A percentile compares a stretch with the other conserved stretches of the same genome.
These are phyloP conservation scores for Diaporthe vaccinii DNA, from an alignment of 2,329 filamentous ascomycete species.

Conservation along the genomic window DNA sequence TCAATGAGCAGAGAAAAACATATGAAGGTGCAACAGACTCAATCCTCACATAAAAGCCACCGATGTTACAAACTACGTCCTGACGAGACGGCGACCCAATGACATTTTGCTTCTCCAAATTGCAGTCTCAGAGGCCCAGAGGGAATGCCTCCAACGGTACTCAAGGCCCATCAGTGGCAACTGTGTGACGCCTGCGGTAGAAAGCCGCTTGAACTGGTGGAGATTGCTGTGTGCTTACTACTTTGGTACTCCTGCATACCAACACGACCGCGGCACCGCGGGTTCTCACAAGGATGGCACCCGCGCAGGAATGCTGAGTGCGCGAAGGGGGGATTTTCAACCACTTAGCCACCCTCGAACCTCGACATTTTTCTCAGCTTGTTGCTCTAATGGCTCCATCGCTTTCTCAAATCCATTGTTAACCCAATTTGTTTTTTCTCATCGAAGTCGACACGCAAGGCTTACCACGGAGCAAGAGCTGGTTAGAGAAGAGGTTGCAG, in stretches of 20 bases:
- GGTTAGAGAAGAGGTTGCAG: constrained; percentile 28
- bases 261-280: constrained; percentile 36
- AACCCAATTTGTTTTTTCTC: neutral
- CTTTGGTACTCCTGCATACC: constrained; percentile 34
- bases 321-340: constrained; percentile 33
- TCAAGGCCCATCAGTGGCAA: constrained; percentile 1
- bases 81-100: constrained; percentile 20
- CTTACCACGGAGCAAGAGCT: constrained; percentile 17
- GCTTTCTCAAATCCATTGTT: neutral
- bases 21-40: neutral
- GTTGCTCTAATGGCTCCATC: neutral
- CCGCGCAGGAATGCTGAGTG: constrained; percentile 30
- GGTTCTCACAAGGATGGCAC: constrained; percentile 9
- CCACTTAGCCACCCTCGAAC: constrained; percentile 36
- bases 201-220: constrained; percentile 18
- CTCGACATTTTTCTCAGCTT: constrained; percentile 27
- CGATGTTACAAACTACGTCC: constrained; percentile 7
- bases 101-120: constrained; percentile 18
- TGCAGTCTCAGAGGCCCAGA: constrained; percentile 26
- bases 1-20: neutral
- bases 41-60: constrained; percentile 23
- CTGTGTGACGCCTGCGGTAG: constrained; percentile 16
- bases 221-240: constrained; percentile 32
- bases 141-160: constrained; percentile 24
- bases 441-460: neutral